Percentiles rank a stretch among this genome's conserved stretches.
Conservation (phyloP, 2,329 filamentous ascomycete species). For the Claviceps sp. region DNA sequence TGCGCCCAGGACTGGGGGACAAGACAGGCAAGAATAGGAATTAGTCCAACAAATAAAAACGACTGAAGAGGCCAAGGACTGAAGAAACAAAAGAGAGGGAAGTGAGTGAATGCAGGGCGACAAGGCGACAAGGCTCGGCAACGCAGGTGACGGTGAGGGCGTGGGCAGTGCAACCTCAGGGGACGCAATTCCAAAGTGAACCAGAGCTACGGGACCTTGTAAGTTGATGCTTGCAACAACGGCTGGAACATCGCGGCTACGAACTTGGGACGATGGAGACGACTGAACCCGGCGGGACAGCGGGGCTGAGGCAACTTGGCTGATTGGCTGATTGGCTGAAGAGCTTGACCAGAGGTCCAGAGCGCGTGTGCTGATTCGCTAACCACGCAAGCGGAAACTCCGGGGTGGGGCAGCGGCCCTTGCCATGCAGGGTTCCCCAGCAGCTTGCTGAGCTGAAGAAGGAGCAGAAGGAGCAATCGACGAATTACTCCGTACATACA, state of each 20-base stretch:
- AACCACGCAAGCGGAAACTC: background rate
- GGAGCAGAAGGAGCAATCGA: background rate
- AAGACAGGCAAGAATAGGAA: background rate
- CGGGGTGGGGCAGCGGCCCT: background rate
- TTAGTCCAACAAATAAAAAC: background rate
- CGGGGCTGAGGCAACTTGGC: no score
- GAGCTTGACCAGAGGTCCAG: background rate
- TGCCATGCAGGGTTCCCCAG: background rate
- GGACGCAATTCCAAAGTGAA: background rate
- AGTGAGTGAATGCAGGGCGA: background rate
- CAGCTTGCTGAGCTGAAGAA: background rate
- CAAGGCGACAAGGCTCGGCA: background rate
- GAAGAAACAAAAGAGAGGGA: background rate
- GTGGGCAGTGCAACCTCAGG: background rate
- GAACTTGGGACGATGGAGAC: no score
- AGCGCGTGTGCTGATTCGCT: background rate
- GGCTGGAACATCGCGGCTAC: no score
- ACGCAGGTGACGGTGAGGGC: background rate
- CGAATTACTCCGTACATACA: background rate
- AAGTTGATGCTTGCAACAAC: background rate
- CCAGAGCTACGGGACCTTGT: no score
- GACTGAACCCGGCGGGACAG: no score
- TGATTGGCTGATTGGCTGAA: background rate
- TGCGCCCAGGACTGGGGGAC: constrained; percentile 1
- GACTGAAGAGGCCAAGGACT: background rate